Base-by-base conservation (phyloP, 768 basidiomycete genomes). In the Calvatia gigantea region DNA sequence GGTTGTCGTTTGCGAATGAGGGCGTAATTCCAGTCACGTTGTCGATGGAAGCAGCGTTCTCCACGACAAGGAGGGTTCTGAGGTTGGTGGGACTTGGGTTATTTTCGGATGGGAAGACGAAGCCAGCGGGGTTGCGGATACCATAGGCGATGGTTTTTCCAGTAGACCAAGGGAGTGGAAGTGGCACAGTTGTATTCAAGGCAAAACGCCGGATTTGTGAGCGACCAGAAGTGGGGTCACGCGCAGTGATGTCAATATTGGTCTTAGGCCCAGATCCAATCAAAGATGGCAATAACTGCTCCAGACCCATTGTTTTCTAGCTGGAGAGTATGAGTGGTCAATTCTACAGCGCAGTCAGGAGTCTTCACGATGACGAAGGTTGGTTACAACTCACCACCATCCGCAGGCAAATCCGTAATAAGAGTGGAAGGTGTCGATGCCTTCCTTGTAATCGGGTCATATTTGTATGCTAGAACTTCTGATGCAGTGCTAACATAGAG, bases 31-130 rank as follows among this genome's bases (percentile, higher is more conserved):
- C 71, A 0, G 70, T 70, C 8, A 70, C 67, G 49, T 72, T 69
- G 60, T 75, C 72, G 44, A 77, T 75, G 15, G 73, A 74, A 3
- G 76, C 73, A 7, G 72, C 75, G 46, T 79, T 79, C 48, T 78
- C 76, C 21, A 79, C 70, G 6, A 73, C 68, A 31, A 69, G 70
- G 0, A 78, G 63, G 3, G 60, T 46, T 19, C 51, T 56, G 6
- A 48, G 17, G 27, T 33, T 61, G 37, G 58, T 12, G 15, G 46
- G 32, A 8, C 29, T 32, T 6, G 46, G 23, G 8, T 51, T 52
- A 3, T 55, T 19, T 15, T 27, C 46, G 1, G 69, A 68, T 4
- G 63, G 58, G 60, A 73, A 73, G 0, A 74, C 73, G 51, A 77
- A 73, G 2, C 73, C 75, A 0, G 70, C 75, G 7, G 76, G 75